These are phyloP conservation scores for Enterospora canceri DNA, from an alignment of 371 early-diverging fungal species.

Conservation along the genomic window DNA sequence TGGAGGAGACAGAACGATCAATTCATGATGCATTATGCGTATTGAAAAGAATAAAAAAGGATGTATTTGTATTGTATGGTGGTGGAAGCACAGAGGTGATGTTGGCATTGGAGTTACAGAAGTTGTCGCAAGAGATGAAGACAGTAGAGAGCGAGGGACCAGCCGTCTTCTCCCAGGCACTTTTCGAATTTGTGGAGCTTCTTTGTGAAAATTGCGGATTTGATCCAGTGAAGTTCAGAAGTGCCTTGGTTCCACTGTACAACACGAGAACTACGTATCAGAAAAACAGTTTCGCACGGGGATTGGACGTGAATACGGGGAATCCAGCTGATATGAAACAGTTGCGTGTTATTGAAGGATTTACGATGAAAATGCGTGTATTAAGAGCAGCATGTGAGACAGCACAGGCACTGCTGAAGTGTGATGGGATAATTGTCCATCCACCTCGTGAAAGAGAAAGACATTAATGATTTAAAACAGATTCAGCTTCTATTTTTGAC, in stretches of 20 bases:
- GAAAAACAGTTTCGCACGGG: constrained; percentile 58
- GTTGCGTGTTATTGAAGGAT: constrained; percentile 83
- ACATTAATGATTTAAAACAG: constrained; percentile 27
- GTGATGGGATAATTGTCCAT: constrained; percentile 90
- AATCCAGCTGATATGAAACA: constrained; percentile 68
- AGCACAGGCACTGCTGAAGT: constrained; percentile 92
- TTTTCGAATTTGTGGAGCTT: constrained; percentile 86
- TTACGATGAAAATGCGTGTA: constrained; percentile 89
- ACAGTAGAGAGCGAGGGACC: constrained; percentile 90
- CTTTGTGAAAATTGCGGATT: constrained; percentile 95
- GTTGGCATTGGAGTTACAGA: constrained; percentile 85
- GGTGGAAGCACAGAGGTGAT: constrained; percentile 76
- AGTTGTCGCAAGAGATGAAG: constrained; percentile 71
- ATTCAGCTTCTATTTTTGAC: background rate
- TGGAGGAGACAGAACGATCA: constrained; percentile 96
- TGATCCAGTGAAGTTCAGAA: constrained; percentile 77
- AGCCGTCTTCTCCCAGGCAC: constrained; percentile 80
- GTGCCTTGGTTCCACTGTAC: constrained; percentile 77
- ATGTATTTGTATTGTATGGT: constrained; percentile 83
- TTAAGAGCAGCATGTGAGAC: constrained; percentile 87
- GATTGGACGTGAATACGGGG: constrained; percentile 63
- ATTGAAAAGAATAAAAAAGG: constrained; percentile 70
- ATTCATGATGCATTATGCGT: constrained; percentile 95
- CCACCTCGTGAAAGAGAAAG: constrained; percentile 64
- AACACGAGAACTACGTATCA: constrained; percentile 62